Percentiles rank a stretch among this genome's conserved stretches.
phyloP scores from a whole-genome alignment of 257 asterid genomes.

The Scutellaria baicalensis region DNA sequence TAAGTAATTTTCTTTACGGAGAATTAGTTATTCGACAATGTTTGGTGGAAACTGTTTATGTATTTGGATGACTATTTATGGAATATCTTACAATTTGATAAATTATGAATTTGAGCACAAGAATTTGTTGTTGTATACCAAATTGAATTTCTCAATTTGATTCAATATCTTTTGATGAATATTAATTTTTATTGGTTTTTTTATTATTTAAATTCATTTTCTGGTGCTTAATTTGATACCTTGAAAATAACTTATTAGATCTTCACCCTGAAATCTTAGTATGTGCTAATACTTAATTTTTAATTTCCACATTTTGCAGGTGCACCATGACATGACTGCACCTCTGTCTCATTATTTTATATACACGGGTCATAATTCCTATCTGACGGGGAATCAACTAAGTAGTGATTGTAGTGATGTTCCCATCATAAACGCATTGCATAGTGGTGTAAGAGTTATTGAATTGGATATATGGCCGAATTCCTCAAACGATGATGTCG shows the following conservation, averaged over 20 bases:
- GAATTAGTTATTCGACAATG: too few relatives aligned
- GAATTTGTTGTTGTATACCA: background rate
- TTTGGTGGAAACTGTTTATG: too few relatives aligned
- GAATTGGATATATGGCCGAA: conserved; percentile 77
- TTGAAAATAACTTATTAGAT: background rate
- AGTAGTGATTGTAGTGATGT: conserved; percentile 62
- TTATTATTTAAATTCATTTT: background rate
- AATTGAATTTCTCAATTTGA: too few relatives aligned
- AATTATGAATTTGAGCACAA: too few relatives aligned
- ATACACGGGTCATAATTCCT: conserved; percentile 66
- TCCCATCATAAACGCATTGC: conserved; percentile 54
- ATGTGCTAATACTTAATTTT: background rate
- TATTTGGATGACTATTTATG: too few relatives aligned
- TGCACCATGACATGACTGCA: conserved; percentile 64
- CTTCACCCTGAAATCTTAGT: background rate
- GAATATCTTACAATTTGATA: too few relatives aligned
- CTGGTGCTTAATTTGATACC: background rate
- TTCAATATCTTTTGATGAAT: too few relatives aligned
- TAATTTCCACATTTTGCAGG: conserved; percentile 33
- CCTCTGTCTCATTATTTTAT: conserved; percentile 65
- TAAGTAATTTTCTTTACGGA: too few relatives aligned
- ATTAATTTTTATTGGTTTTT: background rate
- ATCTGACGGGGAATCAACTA: conserved; percentile 62
- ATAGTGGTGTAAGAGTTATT: conserved; percentile 52
- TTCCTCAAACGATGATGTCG: conserved; percentile 36